A percentile compares a stretch with the other conserved stretches of the same genome.
Conservation (phyloP, 1,284 basidiomycete species). For the Naganishia liquefaciens region DNA sequence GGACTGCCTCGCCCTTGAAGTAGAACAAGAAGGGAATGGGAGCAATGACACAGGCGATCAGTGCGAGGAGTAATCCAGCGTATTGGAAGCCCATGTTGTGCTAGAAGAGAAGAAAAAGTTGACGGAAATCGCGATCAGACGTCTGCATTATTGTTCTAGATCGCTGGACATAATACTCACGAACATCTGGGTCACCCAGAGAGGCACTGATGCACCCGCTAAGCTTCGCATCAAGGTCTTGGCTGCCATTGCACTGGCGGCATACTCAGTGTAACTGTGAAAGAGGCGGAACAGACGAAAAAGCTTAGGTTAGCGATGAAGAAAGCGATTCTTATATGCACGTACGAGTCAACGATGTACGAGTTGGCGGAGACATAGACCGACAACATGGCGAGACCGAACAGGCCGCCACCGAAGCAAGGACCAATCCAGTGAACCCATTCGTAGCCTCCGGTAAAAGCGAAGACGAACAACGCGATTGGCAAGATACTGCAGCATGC, state of each 20-base stretch:
- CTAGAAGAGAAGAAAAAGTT: constrained; percentile 18
- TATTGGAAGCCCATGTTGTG: constrained; percentile 45
- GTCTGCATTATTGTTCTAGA: neutral
- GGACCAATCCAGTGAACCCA: constrained; percentile 47
- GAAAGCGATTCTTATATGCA: constrained; percentile 2
- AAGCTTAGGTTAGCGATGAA: constrained; percentile 38
- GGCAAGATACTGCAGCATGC: constrained; percentile 43
- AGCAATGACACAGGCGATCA: constrained; percentile 39
- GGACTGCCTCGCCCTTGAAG: constrained; percentile 44
- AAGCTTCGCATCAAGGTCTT: constrained; percentile 58
- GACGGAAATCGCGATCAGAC: neutral
- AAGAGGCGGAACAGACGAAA: constrained; percentile 33
- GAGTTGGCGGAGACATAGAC: constrained; percentile 52
- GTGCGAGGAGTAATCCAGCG: constrained; percentile 44
- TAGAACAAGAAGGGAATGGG: constrained; percentile 49
- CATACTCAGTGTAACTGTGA: constrained; percentile 4
- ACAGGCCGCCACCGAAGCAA: constrained; percentile 39
- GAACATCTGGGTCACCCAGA: constrained; percentile 44
- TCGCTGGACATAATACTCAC: constrained; percentile 33
- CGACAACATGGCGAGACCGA: constrained; percentile 46
- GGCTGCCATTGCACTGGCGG: constrained; percentile 53
- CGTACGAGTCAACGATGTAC: constrained; percentile 48
- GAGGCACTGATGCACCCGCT: constrained; percentile 51
- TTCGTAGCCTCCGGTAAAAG: constrained; percentile 44
- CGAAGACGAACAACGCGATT: constrained; percentile 54